Conservation (phyloP, 371 early-diverging fungal genomes). For the Zychaea mexicana region DNA sequence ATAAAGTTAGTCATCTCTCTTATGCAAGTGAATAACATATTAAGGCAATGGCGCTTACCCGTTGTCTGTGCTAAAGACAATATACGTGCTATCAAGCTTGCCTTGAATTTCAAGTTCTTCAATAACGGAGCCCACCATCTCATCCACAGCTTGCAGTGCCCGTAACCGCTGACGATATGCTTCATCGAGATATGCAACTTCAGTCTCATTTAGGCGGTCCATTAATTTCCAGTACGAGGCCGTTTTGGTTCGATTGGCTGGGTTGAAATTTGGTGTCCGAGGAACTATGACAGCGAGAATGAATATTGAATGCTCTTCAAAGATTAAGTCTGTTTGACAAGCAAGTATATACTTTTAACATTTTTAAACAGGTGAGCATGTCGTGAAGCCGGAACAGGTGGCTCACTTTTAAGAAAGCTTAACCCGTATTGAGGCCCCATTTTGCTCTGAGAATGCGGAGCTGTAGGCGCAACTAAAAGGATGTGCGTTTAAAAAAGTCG, state of each 20-base stretch:
- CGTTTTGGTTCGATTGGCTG: slow-evolving; percentile 50
- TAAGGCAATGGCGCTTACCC: too few relatives aligned
- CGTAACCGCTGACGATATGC: slow-evolving; percentile 58
- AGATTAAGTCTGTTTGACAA: background rate
- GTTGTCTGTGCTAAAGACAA: slow-evolving; percentile 68
- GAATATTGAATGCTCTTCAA: background rate
- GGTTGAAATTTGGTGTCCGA: slow-evolving; percentile 63
- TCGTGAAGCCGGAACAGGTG: slow-evolving; percentile 53
- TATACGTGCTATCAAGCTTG: slow-evolving; percentile 64
- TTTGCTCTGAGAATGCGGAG: slow-evolving; percentile 39
- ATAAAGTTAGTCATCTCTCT: too few relatives aligned
- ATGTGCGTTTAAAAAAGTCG: too few relatives aligned
- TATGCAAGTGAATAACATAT: too few relatives aligned
- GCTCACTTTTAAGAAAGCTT: slow-evolving; percentile 25
- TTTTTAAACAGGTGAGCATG: slow-evolving; percentile 55
- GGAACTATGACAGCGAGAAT: slow-evolving; percentile 46
- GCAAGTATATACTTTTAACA: slow-evolving; percentile 34
- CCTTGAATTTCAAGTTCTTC: slow-evolving; percentile 55
- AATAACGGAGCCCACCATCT: slow-evolving; percentile 59
- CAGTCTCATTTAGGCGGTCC: slow-evolving; percentile 33
- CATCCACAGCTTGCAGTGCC: slow-evolving; percentile 66
- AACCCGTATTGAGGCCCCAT: slow-evolving; percentile 11
- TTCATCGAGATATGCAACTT: slow-evolving; percentile 52
- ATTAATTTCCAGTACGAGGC: slow-evolving; percentile 56
- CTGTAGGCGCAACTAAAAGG: slow-evolving; percentile 15